These are phyloP conservation scores for Mimosa bimucronata DNA, from an alignment of 306 rosid genomes.

Conservation along the genomic window DNA sequence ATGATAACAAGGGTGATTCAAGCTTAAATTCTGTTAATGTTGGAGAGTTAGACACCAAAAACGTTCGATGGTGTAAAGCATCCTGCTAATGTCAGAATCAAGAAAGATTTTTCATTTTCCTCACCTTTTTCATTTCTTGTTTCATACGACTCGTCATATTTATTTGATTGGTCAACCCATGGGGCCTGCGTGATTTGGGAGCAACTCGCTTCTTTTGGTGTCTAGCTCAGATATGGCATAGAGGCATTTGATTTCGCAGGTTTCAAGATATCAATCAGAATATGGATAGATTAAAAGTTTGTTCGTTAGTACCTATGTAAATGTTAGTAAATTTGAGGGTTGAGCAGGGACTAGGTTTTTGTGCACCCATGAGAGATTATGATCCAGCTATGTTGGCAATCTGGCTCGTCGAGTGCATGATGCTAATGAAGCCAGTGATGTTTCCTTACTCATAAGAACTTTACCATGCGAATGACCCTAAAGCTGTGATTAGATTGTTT, in stretches of 20 bases:
- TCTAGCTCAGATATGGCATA: constrained; percentile 53
- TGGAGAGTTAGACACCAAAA: too few species aligned
- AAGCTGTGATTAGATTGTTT: constrained; percentile 82
- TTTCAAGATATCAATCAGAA: constrained; percentile 54
- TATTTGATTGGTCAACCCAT: too few species aligned
- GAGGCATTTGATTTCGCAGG: constrained; percentile 70
- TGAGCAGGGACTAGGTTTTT: constrained; percentile 55
- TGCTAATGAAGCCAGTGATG: constrained; percentile 75
- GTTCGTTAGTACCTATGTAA: constrained; percentile 49
- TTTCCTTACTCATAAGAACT: constrained; percentile 84
- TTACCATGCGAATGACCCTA: constrained; percentile 70
- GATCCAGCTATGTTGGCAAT: constrained; percentile 77
- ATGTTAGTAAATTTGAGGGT: constrained; percentile 46
- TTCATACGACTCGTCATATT: too few species aligned
- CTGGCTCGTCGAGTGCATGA: constrained; percentile 70
- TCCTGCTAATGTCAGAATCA: neutral
- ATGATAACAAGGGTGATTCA: too few species aligned
- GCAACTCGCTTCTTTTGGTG: constrained; percentile 17
- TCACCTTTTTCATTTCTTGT: neutral
- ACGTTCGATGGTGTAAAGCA: neutral
- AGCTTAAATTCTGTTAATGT: too few species aligned
- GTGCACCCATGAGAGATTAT: constrained; percentile 60
- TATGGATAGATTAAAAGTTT: constrained; percentile 44
- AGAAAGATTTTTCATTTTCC: neutral
- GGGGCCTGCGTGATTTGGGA: neutral